Evolutionary conservation across 208 protist genomes (phyloP), one percentile per base, ranked within the genome.

Genomic region (Lotmaria passim): DNA sequence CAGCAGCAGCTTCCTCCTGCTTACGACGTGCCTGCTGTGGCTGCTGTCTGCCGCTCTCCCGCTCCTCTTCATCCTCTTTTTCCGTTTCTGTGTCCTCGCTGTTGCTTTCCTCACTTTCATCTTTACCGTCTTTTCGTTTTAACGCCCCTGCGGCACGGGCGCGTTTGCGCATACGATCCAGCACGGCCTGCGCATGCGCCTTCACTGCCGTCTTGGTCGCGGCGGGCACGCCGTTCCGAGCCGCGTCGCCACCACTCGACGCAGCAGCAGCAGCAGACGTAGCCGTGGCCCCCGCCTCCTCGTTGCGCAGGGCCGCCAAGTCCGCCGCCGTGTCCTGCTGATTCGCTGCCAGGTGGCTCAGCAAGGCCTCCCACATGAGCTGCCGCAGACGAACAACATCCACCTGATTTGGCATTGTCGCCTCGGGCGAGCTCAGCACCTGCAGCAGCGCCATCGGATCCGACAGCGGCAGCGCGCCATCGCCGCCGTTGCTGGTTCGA

Each of bases 351-450:
- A 89, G 75, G 30, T 73, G 72, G 12, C 75, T 64, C 59, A 81
- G 69, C 48, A 96, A 64, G 3, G 81, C 77, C 55, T 62, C 62
- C 90, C 92, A 97, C 92, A 97, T 95, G 59, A 67, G 64, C 71
- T 86, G 73, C 17, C 88, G 87, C 41, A 97, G 79, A 60, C 67
- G 56, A 58, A 90, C 85, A 47, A 97, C 92, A 58, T 97, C 90
- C 19, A 97, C 85, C 78, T 94, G 86, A n/a, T 69, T 88, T 19
- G 88, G 82, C 38, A 92, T 71, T 28, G 81, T 88, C 43, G 87
- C 86, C 79, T 91, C 79, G 8, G 81, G 65, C n/a, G 81, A 44
- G 34, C 82, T 78, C 44, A 96, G 77, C 46, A 89, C 84, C 43
- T 77, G 56, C 41, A 79, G 61, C 46, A 92, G 63, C 36, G 73